Evolutionary conservation across 2,329 filamentous ascomycete species (phyloP), one percentile per base, ranked within the genome.

Genomic region (Aspergillus jensenii): DNA sequence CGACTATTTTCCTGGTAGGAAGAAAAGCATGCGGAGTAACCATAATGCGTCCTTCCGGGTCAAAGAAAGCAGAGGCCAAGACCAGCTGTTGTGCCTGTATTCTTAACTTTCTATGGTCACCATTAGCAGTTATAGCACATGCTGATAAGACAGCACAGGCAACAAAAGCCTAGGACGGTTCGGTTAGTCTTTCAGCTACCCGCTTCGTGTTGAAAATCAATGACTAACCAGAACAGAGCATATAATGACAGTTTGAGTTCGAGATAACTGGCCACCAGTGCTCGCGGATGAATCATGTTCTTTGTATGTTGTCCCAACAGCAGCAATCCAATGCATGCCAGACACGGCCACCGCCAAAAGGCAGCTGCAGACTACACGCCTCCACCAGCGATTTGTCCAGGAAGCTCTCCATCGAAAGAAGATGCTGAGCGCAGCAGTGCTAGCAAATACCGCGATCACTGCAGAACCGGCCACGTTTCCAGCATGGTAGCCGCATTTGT

Each of bases 311-410:
- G 90, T 95, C 15, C 90, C 90, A 11, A 84, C 81, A 3, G 88
- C 83, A 33, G 89, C 91, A 56, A 88, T 88, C 89, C 90, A 96
- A 75, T 96, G 91, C 91, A 96, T 95, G 1, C 90, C 90, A 9
- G 88, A 92, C 2, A 95, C 89, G 41, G 89, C 90, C 15, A 84
- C 80, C 8, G 90, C 89, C 41, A 96, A 80, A 17, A 92, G 74
- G 46, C 85, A 75, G 9, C 88, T 88, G 60, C 87, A 90, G 2
- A 87, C 66, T 9, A 82, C 74, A 58, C 90, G 81, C 69, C 91
- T 90, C 88, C 88, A 92, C 84, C 88, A 91, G 15, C 84, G 85
- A 66, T 87, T 88, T 49, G 88, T 90, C 90, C 91, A 96, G 15
- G 84, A 82, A 15, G 88, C 85, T 62, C 88, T 84, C 72, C 89